Conservation (phyloP, 305 asterid genomes). For the Solanum hybrid region DNA sequence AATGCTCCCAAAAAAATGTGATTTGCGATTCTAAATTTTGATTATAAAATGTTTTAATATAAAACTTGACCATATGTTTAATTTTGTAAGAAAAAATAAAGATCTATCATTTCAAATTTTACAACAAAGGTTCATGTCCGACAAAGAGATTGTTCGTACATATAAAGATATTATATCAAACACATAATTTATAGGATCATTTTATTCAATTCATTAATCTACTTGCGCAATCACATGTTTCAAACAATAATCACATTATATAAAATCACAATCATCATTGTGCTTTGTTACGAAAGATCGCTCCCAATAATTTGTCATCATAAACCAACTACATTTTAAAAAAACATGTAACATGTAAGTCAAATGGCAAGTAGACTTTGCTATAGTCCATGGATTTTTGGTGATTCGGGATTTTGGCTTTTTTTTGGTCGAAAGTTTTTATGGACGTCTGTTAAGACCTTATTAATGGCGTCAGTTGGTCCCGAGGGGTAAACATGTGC, state of each 20-base stretch:
- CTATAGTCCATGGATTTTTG: no score
- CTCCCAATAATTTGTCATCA: neutral
- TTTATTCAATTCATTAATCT: neutral
- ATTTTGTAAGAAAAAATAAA: no score
- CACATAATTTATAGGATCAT: neutral
- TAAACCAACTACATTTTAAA: neutral
- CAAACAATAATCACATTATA: neutral
- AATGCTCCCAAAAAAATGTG: neutral
- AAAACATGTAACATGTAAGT: neutral
- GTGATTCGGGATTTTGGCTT: no score
- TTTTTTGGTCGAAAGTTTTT: no score
- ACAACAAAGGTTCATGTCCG: neutral
- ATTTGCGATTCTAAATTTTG: no score
- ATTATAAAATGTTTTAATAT: no score
- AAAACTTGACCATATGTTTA: neutral
- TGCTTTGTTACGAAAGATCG: neutral
- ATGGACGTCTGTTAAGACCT: no score
- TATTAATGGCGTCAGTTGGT: no score
- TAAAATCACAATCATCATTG: neutral
- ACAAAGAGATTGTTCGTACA: neutral
- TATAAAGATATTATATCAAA: neutral
- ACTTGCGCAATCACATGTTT: neutral
- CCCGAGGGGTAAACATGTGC: no score
- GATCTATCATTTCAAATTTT: neutral
- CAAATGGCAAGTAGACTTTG: neutral